Percentiles rank a stretch among this genome's conserved stretches.
phyloP scores from a whole-genome alignment of 371 early-diverging fungal species.

The Mortierella sp. region DNA sequence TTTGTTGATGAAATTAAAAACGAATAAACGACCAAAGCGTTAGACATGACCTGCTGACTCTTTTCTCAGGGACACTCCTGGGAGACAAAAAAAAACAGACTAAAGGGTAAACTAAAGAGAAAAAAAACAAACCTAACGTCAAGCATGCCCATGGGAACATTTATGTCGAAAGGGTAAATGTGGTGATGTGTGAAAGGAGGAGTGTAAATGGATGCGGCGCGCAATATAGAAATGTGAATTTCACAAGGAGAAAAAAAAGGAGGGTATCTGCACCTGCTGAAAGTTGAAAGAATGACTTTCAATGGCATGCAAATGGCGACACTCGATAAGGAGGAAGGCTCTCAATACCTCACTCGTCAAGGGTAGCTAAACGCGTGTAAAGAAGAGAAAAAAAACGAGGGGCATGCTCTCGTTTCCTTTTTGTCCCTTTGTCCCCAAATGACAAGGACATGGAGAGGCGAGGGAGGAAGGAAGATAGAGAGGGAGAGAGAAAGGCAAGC shows the following conservation, averaged over 20 bases:
- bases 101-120: background rate
- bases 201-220: no score
- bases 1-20: background rate
- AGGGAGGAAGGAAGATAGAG: background rate
- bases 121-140: background rate
- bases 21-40: background rate
- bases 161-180: no score
- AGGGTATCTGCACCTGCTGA: background rate
- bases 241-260: background rate
- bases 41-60: background rate
- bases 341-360: background rate
- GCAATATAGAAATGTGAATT: no score
- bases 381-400: background rate
- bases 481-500: background rate
- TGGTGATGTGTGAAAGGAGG: no score
- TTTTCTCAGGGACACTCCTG: conserved; percentile 4
- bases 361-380: background rate
- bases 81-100: background rate
- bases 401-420: background rate
- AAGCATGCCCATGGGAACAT: background rate
- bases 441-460: background rate
- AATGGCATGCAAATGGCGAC: background rate
- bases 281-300: conserved; percentile 1
- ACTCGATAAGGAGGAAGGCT: background rate
- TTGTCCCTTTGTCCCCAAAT: background rate